Percentiles rank a stretch among this genome's conserved stretches.
Evolutionary conservation across 306 rosid species (phyloP).

Genomic region (Glycyrrhiza uralensis): DNA sequence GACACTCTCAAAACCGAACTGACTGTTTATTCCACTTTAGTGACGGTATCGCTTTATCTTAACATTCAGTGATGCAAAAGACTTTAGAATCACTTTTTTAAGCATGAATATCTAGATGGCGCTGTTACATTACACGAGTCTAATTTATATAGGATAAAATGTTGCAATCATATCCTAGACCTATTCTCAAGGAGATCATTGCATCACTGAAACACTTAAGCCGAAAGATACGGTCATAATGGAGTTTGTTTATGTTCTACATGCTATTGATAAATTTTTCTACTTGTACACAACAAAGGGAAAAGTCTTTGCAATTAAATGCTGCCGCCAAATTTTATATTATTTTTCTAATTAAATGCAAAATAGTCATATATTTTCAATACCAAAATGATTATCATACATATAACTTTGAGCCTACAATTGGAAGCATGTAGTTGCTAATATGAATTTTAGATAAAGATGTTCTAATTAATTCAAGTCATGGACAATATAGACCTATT

Average conservation of each 20-base stretch:
- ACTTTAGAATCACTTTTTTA: conserved; percentile 23
- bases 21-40: too few relatives aligned
- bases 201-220: conserved; percentile 56
- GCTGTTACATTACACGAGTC: conserved; percentile 32
- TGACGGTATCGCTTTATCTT: conserved; percentile 28
- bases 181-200: conserved; percentile 28
- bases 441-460: conserved; percentile 35
- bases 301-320: conserved; percentile 23
- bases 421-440: background rate
- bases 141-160: conserved; percentile 31
- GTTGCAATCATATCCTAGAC: conserved; percentile 34
- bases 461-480: conserved; percentile 52
- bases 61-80: conserved; percentile 39
- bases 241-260: conserved; percentile 47
- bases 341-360: background rate
- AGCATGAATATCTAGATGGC: conserved; percentile 21
- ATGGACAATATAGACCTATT: conserved; percentile 31
- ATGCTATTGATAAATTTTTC: conserved; percentile 36
- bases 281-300: conserved; percentile 21
- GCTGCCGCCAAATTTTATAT: background rate
- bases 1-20: too few relatives aligned
- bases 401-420: background rate
- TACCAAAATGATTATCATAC: background rate
- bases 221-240: conserved; percentile 57
- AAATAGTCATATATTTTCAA: background rate